phyloP scores from a whole-genome alignment of 768 basidiomycete genomes.

The Termitomyces sp. region DNA sequence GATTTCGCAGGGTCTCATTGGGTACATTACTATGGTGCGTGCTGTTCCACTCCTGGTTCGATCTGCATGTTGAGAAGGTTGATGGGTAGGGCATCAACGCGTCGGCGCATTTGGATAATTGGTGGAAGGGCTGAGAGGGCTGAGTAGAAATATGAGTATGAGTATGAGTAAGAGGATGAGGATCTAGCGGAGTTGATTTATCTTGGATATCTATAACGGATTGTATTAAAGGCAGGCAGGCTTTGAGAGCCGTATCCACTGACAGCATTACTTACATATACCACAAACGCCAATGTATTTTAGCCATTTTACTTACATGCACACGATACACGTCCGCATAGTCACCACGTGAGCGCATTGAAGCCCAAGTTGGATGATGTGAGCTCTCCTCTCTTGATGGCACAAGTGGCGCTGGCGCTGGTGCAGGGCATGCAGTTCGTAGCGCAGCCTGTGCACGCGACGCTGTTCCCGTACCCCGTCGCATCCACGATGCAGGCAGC shows the following conservation, averaged over 20 bases:
- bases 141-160: no score
- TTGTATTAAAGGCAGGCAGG: not conserved
- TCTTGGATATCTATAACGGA: not conserved
- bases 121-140: conserved; percentile 30
- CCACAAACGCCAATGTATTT: not conserved
- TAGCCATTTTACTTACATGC: not conserved
- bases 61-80: not conserved
- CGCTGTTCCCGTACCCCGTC: conserved; percentile 35
- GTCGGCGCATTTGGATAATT: conserved; percentile 32
- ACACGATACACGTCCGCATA: no score
- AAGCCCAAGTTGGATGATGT: no score
- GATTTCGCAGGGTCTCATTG: conserved; percentile 43
- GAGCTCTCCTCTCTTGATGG: no score
- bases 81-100: conserved; percentile 29
- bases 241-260: not conserved
- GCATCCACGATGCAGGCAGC: conserved; percentile 39
- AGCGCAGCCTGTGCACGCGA: conserved; percentile 29
- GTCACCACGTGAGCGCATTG: no score
- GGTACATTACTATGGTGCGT: conserved; percentile 51
- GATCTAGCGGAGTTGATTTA: not conserved
- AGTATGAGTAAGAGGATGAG: no score
- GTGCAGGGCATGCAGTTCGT: conserved; percentile 6
- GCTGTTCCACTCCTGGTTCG: not conserved
- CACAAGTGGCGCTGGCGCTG: not conserved
- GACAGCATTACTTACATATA: not conserved